A percentile compares a stretch with the other conserved stretches of the same genome.
Conservation (phyloP, 176 grass and related monocot species). For the Oryza coarctata region DNA sequence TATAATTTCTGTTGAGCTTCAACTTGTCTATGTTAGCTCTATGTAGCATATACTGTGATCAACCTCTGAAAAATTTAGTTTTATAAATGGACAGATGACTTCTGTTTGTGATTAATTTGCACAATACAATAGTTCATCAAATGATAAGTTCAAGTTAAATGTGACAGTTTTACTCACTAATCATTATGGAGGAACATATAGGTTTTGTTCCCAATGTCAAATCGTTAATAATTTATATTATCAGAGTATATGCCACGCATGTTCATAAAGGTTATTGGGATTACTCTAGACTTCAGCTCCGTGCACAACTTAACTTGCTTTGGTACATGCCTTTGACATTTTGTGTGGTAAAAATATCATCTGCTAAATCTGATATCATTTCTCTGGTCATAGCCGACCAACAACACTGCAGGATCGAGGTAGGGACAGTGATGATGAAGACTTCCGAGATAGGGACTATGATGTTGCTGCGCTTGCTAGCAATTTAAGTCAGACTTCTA, state of each 20-base stretch:
- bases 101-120: background rate
- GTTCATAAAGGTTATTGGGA: background rate
- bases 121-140: slow-evolving; percentile 1
- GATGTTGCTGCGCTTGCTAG: slow-evolving; percentile 96
- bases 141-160: background rate
- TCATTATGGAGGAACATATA: background rate
- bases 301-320: slow-evolving; percentile 11
- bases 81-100: background rate
- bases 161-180: background rate
- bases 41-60: background rate
- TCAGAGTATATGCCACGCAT: background rate
- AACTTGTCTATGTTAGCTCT: background rate
- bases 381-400: slow-evolving; percentile 71
- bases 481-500: slow-evolving; percentile 92
- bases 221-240: background rate
- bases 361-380: slow-evolving; percentile 18
- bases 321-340: slow-evolving; percentile 2
- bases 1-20: background rate
- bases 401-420: slow-evolving; percentile 83
- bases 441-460: slow-evolving; percentile 91
- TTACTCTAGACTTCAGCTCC: slow-evolving; percentile 9
- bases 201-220: background rate
- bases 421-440: slow-evolving; percentile 96
- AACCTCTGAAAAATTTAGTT: background rate
- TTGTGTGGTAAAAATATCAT: background rate